A percentile compares a stretch with the other conserved stretches of the same genome.
Evolutionary conservation across 352 stramenopile species (phyloP).

Genomic region (Pythium guiyangense): DNA sequence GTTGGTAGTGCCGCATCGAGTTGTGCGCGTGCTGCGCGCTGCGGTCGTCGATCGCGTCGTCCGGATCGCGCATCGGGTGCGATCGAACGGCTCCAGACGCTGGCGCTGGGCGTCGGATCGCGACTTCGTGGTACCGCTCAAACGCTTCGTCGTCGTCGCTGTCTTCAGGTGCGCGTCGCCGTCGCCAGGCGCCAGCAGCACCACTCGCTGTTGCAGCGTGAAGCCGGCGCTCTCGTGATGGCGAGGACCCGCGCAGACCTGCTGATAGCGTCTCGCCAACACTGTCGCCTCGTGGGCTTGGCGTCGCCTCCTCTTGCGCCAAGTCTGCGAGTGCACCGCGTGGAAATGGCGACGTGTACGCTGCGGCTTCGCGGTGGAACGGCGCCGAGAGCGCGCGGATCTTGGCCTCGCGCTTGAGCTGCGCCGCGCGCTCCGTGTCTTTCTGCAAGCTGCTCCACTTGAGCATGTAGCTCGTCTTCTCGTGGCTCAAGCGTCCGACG

Average conservation of each 20-base stretch:
- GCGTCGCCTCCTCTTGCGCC: not conserved
- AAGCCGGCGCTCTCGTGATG: too few relatives aligned
- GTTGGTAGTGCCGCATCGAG: slow-evolving; percentile 50
- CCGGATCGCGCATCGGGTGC: not conserved
- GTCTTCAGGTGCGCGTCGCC: not conserved
- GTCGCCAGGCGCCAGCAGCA: too few relatives aligned
- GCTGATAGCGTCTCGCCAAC: too few relatives aligned
- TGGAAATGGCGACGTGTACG: not conserved
- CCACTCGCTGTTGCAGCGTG: too few relatives aligned
- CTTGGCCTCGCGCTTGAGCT: slow-evolving; percentile 42
- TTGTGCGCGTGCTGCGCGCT: slow-evolving; percentile 27
- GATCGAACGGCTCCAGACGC: not conserved
- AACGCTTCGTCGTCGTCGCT: slow-evolving; percentile 38
- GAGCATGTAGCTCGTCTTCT: slow-evolving; percentile 40
- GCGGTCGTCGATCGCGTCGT: slow-evolving; percentile 1
- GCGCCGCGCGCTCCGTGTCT: slow-evolving; percentile 30
- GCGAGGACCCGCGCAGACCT: too few relatives aligned
- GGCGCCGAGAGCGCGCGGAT: slow-evolving; percentile 41
- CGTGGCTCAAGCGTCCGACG: slow-evolving; percentile 36
- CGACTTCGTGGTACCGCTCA: slow-evolving; percentile 21
- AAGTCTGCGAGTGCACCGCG: not conserved
- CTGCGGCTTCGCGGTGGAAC: slow-evolving; percentile 16
- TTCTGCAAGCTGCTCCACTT: slow-evolving; percentile 41
- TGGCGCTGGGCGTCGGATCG: slow-evolving; percentile 14
- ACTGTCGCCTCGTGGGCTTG: too few relatives aligned